phyloP scores from a whole-genome alignment of 495 filamentous ascomycete species.

The Penicillium odoratum region DNA sequence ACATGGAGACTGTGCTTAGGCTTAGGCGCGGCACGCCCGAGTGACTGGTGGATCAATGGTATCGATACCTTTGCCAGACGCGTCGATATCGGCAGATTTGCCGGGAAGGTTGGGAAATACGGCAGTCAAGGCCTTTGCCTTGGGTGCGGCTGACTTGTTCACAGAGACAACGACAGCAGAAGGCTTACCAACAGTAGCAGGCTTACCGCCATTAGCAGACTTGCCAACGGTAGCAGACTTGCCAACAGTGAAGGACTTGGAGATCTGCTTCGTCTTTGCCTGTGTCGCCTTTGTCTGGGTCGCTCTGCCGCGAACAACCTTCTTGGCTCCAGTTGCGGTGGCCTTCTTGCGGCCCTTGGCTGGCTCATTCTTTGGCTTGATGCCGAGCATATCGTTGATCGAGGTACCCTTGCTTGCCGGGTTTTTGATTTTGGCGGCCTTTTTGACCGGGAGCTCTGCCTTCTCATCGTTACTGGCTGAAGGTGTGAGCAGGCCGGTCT shows the following conservation, averaged over 20 bases:
- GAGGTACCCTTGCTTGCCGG: background rate
- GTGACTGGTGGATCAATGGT: background rate
- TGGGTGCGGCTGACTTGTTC: conserved; percentile 22
- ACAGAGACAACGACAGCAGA: background rate
- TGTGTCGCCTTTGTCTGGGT: conserved; percentile 19
- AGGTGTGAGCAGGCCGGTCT: conserved; percentile 64
- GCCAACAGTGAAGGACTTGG: conserved; percentile 22
- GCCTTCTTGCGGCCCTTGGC: conserved; percentile 27
- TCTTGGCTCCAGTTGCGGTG: conserved; percentile 18
- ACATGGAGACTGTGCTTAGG: background rate
- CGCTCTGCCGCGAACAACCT: conserved; percentile 21
- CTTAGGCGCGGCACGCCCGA: background rate
- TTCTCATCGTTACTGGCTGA: conserved; percentile 50
- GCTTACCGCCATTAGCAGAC: background rate
- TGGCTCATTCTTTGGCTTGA: background rate
- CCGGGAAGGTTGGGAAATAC: conserved; percentile 7
- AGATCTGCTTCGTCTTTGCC: conserved; percentile 21
- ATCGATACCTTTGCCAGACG: background rate
- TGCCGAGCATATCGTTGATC: background rate
- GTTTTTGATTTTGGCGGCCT: conserved; percentile 2
- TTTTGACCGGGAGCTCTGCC: conserved; percentile 14
- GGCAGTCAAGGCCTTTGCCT: conserved; percentile 40
- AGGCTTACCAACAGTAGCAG: conserved; percentile 12
- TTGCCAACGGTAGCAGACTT: conserved; percentile 7
- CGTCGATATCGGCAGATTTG: conserved; percentile 25